Evolutionary conservation across 192 early-diverging fungal species (phyloP).

Genomic region (Coemansia javaensis): DNA sequence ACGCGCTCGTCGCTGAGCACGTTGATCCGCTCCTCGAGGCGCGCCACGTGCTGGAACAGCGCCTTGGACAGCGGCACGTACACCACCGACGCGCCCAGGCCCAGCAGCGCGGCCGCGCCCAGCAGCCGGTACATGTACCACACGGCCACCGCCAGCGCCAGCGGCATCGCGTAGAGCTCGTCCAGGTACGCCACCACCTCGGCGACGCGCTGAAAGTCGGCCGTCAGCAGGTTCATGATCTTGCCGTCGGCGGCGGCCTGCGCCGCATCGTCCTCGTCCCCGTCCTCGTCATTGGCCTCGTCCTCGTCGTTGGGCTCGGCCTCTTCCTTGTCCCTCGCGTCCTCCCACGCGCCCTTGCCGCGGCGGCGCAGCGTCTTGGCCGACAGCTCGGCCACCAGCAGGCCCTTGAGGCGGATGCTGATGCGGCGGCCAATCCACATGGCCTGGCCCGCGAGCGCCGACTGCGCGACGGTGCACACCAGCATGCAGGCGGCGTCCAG

Average conservation of each 20-base stretch:
- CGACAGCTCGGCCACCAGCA: slow-evolving; percentile 63
- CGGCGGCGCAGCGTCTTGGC: slow-evolving; percentile 60
- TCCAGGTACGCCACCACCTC: slow-evolving; percentile 55
- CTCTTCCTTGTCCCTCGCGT: slow-evolving; percentile 41
- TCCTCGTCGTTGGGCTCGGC: slow-evolving; percentile 3
- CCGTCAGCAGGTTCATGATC: slow-evolving; percentile 68
- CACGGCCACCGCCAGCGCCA: slow-evolving; percentile 63
- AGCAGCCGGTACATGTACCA: slow-evolving; percentile 67
- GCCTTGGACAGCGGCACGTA: slow-evolving; percentile 54
- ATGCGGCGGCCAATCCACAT: slow-evolving; percentile 64
- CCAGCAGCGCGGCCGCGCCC: slow-evolving; percentile 75
- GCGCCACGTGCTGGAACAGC: slow-evolving; percentile 50
- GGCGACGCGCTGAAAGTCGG: slow-evolving; percentile 63
- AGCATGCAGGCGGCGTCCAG: slow-evolving; percentile 60
- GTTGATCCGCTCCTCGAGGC: slow-evolving; percentile 59
- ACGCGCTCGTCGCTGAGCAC: slow-evolving; percentile 69
- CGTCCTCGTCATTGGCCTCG: slow-evolving; percentile 16
- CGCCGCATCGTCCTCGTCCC: slow-evolving; percentile 21
- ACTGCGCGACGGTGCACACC: slow-evolving; percentile 33
- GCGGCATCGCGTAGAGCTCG: slow-evolving; percentile 57
- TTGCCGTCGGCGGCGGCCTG: slow-evolving; percentile 55
- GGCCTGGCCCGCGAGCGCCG: slow-evolving; percentile 49
- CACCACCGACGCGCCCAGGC: slow-evolving; percentile 61
- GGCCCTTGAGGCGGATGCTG: slow-evolving; percentile 56
- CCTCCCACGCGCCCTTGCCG: slow-evolving; percentile 53